Evolutionary conservation across 352 stramenopile species (phyloP), one percentile per base, ranked within the genome.

Genomic region (Globisporangium abappressorium): DNA sequence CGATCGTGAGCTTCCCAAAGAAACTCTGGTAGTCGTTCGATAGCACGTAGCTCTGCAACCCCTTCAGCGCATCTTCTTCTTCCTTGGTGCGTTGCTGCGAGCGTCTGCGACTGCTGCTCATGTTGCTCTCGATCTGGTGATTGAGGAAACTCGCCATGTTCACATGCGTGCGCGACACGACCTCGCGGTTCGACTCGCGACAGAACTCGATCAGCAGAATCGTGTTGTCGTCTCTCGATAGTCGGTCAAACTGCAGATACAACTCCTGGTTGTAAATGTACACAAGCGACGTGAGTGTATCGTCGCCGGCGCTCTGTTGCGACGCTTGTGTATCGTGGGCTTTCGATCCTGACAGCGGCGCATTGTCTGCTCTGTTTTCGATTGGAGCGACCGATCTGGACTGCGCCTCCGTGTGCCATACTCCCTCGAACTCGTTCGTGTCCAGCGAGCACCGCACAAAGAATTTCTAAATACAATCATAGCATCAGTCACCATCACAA

Each of bases 141-240:
- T 95, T 95, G 64, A 95, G 74, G 62, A 89, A 90, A n/a, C 69
- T 89, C 26, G 88, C 88, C 12, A 95, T 71, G 61, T 95, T 95
- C 24, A 95, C 85, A 34, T 92, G 81, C 14, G 86, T 95, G 2
- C 84, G 78, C 9, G 84, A 85, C n/a, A 95, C 78, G 22, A 93
- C 85, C 58, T 95, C 85, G 26, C 86, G 84, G 46, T 84, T 93
- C 11, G 75, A 75, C 24, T 89, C 77, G 9, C 83, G 82, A 54
- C 87, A 95, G 51, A 91, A 94, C 68, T 94, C 84, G 49, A 95
- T 75, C 22, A 95, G 77, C 64, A 95, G 56, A 5, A 94, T 79
- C 22, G 86, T 93, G 65, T 95, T 95, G 70, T 95, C 88, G 70
- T 95, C 88, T 0, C 88, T 79, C 28, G 86, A 94, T 2, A 95